Base-by-base conservation (phyloP, 768 basidiomycete species). In the Lactifluus pinguis region DNA sequence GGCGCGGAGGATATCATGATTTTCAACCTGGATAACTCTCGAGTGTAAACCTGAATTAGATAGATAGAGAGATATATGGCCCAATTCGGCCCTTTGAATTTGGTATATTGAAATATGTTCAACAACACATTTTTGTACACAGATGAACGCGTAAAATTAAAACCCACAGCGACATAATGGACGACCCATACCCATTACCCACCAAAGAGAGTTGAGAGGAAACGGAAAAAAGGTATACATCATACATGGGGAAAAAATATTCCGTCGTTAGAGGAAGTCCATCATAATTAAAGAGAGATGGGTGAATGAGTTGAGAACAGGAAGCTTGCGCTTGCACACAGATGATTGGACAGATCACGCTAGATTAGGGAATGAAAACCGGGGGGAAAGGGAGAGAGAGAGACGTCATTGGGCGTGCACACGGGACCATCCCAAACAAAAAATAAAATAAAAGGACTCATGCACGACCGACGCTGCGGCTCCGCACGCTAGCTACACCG, bases 1-100 rank as follows among this genome's bases (percentile, higher is more conserved):
- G 97, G 97, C 15, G 95, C 97, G 3, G 83, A 92, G 72, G 97
- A 99, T 70, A 80, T 98, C 49, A 74, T 98, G 65, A 83, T 95
- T 55, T 89, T 95, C 70, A 89, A 84, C 63, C 73, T 99, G 65
- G 86, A 92, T 71, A 98, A 98, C 72, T 98, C 95, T 77, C 83
- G 94, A 72, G 95, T 98, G 34, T 92, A n/a, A n/a, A 44, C 21
- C 25, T 25, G n/a, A n/a, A n/a, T n/a, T n/a, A n/a, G n/a, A n/a
- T n/a, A n/a, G n/a, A n/a, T n/a, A n/a, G n/a, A 25, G 25, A 25
- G 25, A 25, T 25, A 25, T n/a, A 25, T 25, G 25, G 25, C 25
- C 25, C 25, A 25, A 25, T 25, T 25, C 2, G 25, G 25, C 25
- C 39, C 47, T 19, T 62, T 53, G 36, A 36, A 56, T 53, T 49